phyloP scores from a whole-genome alignment of 2,329 filamentous ascomycete genomes.

The Aspergillus luchuensis region DNA sequence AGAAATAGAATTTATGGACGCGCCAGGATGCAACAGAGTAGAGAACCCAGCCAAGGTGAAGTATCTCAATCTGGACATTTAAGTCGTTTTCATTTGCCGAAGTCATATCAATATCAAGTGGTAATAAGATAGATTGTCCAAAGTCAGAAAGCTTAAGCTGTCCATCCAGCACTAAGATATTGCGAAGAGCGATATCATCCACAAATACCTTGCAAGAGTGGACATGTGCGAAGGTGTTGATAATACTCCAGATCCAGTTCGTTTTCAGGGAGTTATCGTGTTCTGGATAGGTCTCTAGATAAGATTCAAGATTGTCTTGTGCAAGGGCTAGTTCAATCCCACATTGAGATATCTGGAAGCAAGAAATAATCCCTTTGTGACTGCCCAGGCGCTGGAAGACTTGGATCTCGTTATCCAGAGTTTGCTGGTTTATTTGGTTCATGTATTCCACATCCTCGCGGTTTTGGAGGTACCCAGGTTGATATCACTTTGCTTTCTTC shows the following conservation, averaged over 20 bases:
- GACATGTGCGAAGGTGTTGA: conserved; percentile 3
- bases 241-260: conserved; percentile 11
- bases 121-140: conserved; percentile 15
- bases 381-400: conserved; percentile 20
- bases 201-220: conserved; percentile 15
- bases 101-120: conserved; percentile 10
- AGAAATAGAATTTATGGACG: no score
- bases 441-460: conserved; percentile 26
- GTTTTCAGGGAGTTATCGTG: conserved; percentile 7
- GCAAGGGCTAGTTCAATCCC: conserved; percentile 23
- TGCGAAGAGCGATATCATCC: conserved; percentile 17
- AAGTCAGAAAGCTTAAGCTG: conserved; percentile 19
- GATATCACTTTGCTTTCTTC: conserved; percentile 13
- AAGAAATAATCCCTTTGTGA: conserved; percentile 21
- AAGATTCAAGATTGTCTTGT: conserved; percentile 17
- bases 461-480: background rate
- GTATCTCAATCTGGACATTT: background rate
- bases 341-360: conserved; percentile 19
- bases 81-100: conserved; percentile 9
- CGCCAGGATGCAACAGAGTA: no score
- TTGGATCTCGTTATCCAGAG: conserved; percentile 21
- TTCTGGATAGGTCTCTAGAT: conserved; percentile 12
- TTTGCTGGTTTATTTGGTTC: conserved; percentile 22
- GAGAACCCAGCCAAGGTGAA: no score
- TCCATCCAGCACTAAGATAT: conserved; percentile 16